A percentile compares a stretch with the other conserved stretches of the same genome.
Evolutionary conservation across 768 basidiomycete genomes (phyloP).

Genomic region (Psilocybe sp.): DNA sequence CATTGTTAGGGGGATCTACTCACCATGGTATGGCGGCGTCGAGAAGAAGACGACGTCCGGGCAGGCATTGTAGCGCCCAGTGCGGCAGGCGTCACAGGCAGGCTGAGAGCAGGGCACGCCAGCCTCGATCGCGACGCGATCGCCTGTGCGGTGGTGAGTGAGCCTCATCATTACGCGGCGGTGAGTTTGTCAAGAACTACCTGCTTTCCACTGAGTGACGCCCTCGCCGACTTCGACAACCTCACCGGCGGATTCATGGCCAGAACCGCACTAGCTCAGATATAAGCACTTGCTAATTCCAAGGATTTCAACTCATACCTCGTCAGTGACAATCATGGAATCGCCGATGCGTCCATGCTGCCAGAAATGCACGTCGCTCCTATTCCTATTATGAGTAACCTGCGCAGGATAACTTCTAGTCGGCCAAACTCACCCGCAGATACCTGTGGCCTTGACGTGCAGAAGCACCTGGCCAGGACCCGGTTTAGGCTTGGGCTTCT

Average conservation of each 20-base stretch:
- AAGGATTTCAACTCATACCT: slow-evolving; percentile 31
- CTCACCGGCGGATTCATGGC: slow-evolving; percentile 71
- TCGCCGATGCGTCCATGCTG: slow-evolving; percentile 67
- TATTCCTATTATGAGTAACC: slow-evolving; percentile 17
- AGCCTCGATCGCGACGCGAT: slow-evolving; percentile 68
- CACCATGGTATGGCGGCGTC: slow-evolving; percentile 67
- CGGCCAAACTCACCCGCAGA: slow-evolving; percentile 48
- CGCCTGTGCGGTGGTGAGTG: slow-evolving; percentile 35
- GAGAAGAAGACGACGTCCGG: slow-evolving; percentile 64
- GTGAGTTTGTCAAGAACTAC: slow-evolving; percentile 21
- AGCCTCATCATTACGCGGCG: not conserved
- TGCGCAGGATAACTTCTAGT: not conserved
- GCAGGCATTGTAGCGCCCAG: slow-evolving; percentile 66
- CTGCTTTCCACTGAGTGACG: slow-evolving; percentile 63
- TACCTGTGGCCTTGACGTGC: slow-evolving; percentile 66
- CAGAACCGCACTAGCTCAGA: slow-evolving; percentile 53
- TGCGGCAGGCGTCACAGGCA: slow-evolving; percentile 58
- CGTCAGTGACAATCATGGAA: slow-evolving; percentile 68
- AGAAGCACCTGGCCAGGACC: slow-evolving; percentile 65
- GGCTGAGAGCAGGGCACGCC: slow-evolving; percentile 67
- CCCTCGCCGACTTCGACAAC: slow-evolving; percentile 63
- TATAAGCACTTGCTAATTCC: not conserved
- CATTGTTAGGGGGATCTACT: not conserved
- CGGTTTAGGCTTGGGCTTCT: slow-evolving; percentile 58
- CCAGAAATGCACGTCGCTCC: slow-evolving; percentile 77